phyloP scores from a whole-genome alignment of 2,329 filamentous ascomycete genomes.

The Hymenoscyphus infarciens region DNA sequence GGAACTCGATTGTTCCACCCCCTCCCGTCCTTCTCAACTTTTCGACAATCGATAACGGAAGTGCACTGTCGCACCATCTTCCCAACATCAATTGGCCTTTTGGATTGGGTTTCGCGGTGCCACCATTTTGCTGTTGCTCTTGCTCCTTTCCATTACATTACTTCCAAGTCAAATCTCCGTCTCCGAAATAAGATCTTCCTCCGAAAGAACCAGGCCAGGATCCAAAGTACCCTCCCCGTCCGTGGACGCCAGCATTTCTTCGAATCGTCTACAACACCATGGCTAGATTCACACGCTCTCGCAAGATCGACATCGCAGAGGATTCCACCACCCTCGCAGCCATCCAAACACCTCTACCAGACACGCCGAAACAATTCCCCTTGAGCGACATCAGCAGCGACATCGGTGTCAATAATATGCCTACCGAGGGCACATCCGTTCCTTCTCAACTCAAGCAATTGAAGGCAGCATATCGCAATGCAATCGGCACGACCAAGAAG shows the following conservation, averaged over 20 bases:
- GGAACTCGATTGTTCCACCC: too few species aligned
- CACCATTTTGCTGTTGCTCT: not conserved
- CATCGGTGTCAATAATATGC: slow-evolving; percentile 17
- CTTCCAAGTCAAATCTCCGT: slow-evolving; percentile 3
- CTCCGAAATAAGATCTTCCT: slow-evolving; percentile 13
- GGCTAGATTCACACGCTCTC: slow-evolving; percentile 34
- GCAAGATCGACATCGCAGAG: slow-evolving; percentile 31
- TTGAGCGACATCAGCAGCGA: slow-evolving; percentile 24
- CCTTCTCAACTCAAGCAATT: slow-evolving; percentile 32
- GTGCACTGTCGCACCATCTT: slow-evolving; percentile 23
- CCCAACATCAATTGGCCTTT: slow-evolving; percentile 17
- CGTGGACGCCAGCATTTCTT: not conserved
- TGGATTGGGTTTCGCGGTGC: slow-evolving; percentile 11
- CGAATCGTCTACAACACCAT: slow-evolving; percentile 21
- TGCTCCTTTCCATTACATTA: not conserved
- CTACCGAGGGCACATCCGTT: slow-evolving; percentile 22
- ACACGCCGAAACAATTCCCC: slow-evolving; percentile 20
- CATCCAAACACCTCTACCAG: slow-evolving; percentile 22
- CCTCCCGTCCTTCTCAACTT: not conserved
- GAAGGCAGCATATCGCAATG: slow-evolving; percentile 35
- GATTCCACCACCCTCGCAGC: slow-evolving; percentile 28
- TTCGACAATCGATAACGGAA: slow-evolving; percentile 25
- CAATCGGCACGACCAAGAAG: slow-evolving; percentile 31
- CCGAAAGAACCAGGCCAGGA: not conserved
- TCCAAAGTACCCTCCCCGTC: not conserved